Conservation (phyloP, 306 rosid genomes). For the Gastrolobium bilobum region DNA sequence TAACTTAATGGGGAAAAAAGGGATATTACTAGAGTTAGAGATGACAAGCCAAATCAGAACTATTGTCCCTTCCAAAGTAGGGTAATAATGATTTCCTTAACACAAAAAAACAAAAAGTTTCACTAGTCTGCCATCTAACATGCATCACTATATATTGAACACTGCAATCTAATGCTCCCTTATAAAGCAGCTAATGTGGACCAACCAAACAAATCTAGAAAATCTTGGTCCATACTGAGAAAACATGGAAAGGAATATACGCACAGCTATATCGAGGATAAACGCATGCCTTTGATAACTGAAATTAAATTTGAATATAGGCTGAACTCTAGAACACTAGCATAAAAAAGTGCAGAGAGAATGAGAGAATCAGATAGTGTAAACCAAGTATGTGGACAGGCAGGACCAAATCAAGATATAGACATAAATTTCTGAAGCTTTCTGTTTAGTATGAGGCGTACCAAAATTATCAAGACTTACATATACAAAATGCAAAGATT, state of each 20-base stretch:
- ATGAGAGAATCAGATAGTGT: neutral
- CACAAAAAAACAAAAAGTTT: slow-evolving; percentile 11
- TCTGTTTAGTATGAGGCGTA: slow-evolving; percentile 3
- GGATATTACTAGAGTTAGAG: neutral
- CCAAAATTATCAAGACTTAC: neutral
- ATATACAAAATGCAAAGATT: slow-evolving; percentile 4
- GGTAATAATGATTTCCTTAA: slow-evolving; percentile 6
- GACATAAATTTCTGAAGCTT: neutral
- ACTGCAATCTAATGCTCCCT: slow-evolving; percentile 3
- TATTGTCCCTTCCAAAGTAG: slow-evolving; percentile 1
- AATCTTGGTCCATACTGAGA: neutral
- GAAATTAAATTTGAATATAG: neutral
- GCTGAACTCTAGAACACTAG: slow-evolving; percentile 24
- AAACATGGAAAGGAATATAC: neutral
- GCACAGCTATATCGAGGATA: neutral
- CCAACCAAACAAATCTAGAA: neutral
- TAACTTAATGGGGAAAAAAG: neutral
- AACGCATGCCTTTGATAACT: slow-evolving; percentile 2
- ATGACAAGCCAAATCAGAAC: slow-evolving; percentile 13
- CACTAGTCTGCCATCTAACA: neutral
- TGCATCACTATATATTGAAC: neutral
- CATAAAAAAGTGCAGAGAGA: neutral
- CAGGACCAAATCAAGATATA: slow-evolving; percentile 13
- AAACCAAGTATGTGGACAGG: neutral
- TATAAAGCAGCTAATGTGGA: slow-evolving; percentile 5